phyloP scores from a whole-genome alignment of 108 stramenopile genomes.

The Cyclotella atomus region DNA sequence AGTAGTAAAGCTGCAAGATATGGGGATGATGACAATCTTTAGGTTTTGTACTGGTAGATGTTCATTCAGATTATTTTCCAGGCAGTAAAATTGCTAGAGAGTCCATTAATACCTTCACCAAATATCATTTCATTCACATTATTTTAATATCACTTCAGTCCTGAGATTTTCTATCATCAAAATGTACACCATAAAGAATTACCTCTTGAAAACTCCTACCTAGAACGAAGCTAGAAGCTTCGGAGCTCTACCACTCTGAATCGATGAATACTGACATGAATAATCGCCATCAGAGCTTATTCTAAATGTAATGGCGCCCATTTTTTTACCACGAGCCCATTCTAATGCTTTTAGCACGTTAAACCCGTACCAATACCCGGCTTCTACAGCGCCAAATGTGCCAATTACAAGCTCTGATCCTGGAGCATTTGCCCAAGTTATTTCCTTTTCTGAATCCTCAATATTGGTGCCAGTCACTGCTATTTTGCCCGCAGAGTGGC shows the following conservation, averaged over 20 bases:
- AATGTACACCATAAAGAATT: not conserved
- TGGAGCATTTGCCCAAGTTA: conserved; percentile 16
- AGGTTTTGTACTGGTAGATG: not conserved
- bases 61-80: not conserved
- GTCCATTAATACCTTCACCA: not conserved
- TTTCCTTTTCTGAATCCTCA: conserved; percentile 1
- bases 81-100: not conserved
- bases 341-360: conserved; percentile 18
- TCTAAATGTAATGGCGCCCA: conserved; percentile 11
- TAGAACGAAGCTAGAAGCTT: conserved; percentile 21
- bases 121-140: not conserved
- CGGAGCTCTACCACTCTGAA: conserved; percentile 19
- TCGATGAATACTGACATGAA: conserved; percentile 19
- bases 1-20: conserved; percentile 12
- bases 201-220: not conserved
- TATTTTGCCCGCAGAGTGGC: conserved; percentile 19
- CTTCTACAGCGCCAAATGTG: conserved; percentile 16
- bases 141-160: too few species aligned
- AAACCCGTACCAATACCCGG: conserved; percentile 25
- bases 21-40: conserved; percentile 3
- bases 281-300: not conserved
- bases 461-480: not conserved
- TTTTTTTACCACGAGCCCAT: not conserved
- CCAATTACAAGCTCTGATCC: not conserved
- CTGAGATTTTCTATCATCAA: too few species aligned